Conservation (phyloP, 176 grass and related monocot genomes). For the Areca catechu region DNA sequence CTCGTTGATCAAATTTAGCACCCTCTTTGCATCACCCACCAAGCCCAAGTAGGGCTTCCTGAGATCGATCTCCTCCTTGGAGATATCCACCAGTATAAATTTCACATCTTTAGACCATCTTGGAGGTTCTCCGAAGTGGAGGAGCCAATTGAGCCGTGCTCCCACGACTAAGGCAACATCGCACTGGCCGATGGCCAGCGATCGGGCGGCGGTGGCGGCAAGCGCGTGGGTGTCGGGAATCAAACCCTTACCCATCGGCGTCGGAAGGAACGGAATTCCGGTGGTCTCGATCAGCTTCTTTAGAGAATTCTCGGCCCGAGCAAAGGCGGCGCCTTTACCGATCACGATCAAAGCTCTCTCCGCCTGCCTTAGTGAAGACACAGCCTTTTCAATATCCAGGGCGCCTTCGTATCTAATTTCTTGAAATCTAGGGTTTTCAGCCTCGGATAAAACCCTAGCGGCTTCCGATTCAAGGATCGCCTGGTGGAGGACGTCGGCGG, state of each 20-base stretch:
- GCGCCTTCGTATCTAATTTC: constrained; percentile 6
- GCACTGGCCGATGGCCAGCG: constrained; percentile 63
- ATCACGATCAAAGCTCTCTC: constrained; percentile 66
- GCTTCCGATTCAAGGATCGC: constrained; percentile 60
- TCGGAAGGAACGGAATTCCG: constrained; percentile 81
- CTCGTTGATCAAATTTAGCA: constrained; percentile 52
- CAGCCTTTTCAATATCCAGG: constrained; percentile 36
- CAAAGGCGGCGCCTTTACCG: constrained; percentile 77
- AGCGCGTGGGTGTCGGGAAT: constrained; percentile 68
- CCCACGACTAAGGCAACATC: constrained; percentile 73
- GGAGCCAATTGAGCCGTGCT: constrained; percentile 85
- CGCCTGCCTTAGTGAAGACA: constrained; percentile 50
- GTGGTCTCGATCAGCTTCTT: constrained; percentile 71
- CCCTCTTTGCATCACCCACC: constrained; percentile 58
- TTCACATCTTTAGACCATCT: constrained; percentile 91
- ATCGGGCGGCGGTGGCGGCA: constrained; percentile 68
- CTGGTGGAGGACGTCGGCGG: constrained; percentile 86
- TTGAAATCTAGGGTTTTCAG: constrained; percentile 19
- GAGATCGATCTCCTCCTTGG: constrained; percentile 73
- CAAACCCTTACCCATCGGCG: constrained; percentile 91
- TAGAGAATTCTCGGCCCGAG: constrained; percentile 52
- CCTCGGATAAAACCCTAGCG: constrained; percentile 22
- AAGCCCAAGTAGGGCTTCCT: constrained; percentile 67
- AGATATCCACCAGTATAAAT: constrained; percentile 74
- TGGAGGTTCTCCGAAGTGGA: constrained; percentile 79